Evolutionary conservation across 179 eudicot genomes (phyloP).

Genomic region (Vitellaria paradoxa): DNA sequence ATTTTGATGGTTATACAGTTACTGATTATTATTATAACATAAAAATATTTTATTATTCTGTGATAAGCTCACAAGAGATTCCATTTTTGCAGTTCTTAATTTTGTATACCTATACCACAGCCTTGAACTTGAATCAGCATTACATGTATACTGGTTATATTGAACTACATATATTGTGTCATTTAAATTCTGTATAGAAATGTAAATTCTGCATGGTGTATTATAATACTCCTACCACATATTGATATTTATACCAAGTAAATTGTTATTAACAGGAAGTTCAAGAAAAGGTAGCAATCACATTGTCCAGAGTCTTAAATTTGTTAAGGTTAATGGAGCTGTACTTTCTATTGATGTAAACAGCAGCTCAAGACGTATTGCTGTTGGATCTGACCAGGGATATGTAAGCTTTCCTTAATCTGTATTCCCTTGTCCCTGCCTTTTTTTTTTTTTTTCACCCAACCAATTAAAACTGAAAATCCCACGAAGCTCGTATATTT

Average conservation of each 20-base stretch:
- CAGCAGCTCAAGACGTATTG: constrained; percentile 51
- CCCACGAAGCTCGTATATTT: neutral
- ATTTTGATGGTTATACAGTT: neutral
- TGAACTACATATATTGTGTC: neutral
- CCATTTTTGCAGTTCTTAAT: neutral
- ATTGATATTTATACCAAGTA: neutral
- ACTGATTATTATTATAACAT: neutral
- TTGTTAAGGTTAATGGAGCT: constrained; percentile 69
- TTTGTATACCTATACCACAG: neutral
- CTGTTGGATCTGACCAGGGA: constrained; percentile 90
- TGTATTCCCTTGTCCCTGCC: neutral
- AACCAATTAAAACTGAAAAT: neutral
- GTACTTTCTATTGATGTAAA: constrained; percentile 49
- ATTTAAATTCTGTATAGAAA: neutral
- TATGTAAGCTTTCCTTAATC: constrained; percentile 49
- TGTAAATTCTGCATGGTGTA: neutral
- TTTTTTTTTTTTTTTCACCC: neutral
- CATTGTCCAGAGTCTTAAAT: constrained; percentile 55
- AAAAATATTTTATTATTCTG: neutral
- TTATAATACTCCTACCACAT: neutral
- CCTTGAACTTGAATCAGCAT: neutral
- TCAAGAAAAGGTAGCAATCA: constrained; percentile 81
- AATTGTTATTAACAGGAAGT: constrained; percentile 45
- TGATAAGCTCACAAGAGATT: neutral
- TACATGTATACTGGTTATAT: neutral